phyloP scores from a whole-genome alignment of 495 filamentous ascomycete genomes.

The Trichoderma virens region DNA sequence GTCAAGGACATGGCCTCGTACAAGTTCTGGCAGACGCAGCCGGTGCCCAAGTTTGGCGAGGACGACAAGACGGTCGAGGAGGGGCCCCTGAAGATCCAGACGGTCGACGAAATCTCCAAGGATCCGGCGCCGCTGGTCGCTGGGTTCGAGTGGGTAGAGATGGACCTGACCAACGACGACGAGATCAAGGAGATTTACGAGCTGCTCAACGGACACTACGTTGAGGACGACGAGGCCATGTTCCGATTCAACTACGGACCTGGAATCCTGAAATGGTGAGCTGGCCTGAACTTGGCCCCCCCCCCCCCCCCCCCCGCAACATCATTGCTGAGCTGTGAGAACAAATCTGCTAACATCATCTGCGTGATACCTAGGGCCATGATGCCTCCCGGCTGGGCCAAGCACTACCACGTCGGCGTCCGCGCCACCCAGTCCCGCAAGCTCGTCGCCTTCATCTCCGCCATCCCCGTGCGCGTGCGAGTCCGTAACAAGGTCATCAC shows the following conservation, averaged over 20 bases:
- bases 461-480: conserved; percentile 73
- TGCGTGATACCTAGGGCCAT: conserved; percentile 57
- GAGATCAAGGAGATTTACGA: conserved; percentile 78
- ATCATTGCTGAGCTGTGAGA: too few species aligned
- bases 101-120: conserved; percentile 65
- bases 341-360: conserved; percentile 18
- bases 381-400: conserved; percentile 89
- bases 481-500: conserved; percentile 68
- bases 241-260: conserved; percentile 93
- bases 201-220: conserved; percentile 83
- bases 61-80: conserved; percentile 38
- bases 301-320: too few species aligned
- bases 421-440: conserved; percentile 68
- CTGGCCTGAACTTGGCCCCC: not conserved
- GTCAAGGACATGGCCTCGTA: conserved; percentile 92
- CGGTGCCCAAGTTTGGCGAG: conserved; percentile 75
- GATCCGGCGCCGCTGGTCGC: conserved; percentile 56
- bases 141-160: conserved; percentile 87
- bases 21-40: conserved; percentile 98
- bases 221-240: conserved; percentile 93
- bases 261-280: conserved; percentile 81
- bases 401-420: conserved; percentile 93
- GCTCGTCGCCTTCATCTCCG: conserved; percentile 90
- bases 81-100: conserved; percentile 52
- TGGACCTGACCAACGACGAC: conserved; percentile 61